A percentile compares a stretch with the other conserved stretches of the same genome.
phyloP scores from a whole-genome alignment of 139 green algal genomes.

The Chlamydomonas schloesseri region DNA sequence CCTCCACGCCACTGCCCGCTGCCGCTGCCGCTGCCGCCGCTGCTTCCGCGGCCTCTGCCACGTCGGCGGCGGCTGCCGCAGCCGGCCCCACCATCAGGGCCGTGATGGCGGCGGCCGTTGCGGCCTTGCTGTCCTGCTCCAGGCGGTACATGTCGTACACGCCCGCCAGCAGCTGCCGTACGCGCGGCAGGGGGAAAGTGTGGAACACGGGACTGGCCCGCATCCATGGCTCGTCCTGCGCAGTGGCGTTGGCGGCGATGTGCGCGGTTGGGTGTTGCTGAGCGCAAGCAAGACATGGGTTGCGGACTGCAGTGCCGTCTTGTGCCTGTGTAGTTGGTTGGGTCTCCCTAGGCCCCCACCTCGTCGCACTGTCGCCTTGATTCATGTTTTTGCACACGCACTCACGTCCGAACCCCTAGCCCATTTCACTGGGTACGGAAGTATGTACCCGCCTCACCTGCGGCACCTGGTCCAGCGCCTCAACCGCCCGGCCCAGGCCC shows the following conservation, averaged over 20 bases:
- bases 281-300: no score
- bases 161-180: conserved; percentile 20
- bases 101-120: not conserved
- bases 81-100: not conserved
- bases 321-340: no score
- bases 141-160: conserved; percentile 27
- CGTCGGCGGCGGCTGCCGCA: not conserved
- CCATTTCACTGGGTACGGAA: no score
- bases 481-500: not conserved
- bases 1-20: no score
- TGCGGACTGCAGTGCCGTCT: no score
- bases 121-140: conserved; percentile 39
- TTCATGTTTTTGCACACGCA: no score
- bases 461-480: not conserved
- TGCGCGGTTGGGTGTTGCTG: no score
- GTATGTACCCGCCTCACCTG: no score
- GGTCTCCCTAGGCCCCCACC: no score
- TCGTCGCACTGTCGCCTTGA: no score
- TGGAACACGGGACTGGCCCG: conserved; percentile 12
- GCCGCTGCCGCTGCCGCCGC: not conserved
- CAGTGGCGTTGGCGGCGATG: no score
- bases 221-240: conserved; percentile 34
- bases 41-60: not conserved
- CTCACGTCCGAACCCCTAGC: no score
- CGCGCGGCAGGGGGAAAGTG: conserved; percentile 12